These are phyloP conservation scores for Penicillium capsulatum DNA, from an alignment of 2,329 filamentous ascomycete species.

Conservation along the genomic window DNA sequence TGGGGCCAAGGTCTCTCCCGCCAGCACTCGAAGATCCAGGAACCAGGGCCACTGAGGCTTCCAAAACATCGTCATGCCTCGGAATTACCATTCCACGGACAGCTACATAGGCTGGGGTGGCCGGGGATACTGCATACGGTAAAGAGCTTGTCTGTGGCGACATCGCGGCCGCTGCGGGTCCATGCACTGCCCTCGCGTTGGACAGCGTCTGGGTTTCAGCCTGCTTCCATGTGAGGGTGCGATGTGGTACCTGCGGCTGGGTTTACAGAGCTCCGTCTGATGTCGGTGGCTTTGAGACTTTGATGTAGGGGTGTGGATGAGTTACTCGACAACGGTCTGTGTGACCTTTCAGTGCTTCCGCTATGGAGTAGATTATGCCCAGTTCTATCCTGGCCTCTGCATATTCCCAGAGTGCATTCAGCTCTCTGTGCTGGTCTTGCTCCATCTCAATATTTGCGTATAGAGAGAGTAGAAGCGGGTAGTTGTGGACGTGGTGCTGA, in stretches of 20 bases:
- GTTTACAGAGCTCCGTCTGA: conserved; percentile 7
- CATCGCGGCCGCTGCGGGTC: not conserved
- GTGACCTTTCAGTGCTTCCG: too few relatives aligned
- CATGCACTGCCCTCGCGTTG: conserved; percentile 5
- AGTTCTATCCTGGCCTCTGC: too few relatives aligned
- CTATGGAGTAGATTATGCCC: too few relatives aligned
- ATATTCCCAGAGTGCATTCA: too few relatives aligned
- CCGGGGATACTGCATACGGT: conserved; percentile 4
- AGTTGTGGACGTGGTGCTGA: too few relatives aligned
- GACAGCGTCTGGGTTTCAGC: conserved; percentile 1
- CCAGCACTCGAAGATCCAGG: conserved; percentile 5
- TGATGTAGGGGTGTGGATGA: not conserved
- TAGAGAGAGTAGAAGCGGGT: too few relatives aligned
- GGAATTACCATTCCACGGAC: conserved; percentile 8
- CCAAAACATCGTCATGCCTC: too few relatives aligned
- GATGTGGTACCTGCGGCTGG: not conserved
- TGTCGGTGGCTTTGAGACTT: conserved; percentile 1
- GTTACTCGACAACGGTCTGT: too few relatives aligned
- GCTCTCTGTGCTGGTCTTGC: too few relatives aligned
- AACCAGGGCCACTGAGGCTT: conserved; percentile 2
- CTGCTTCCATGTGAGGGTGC: not conserved
- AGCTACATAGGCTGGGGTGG: conserved; percentile 6
- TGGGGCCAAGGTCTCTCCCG: not conserved
- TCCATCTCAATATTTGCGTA: too few relatives aligned
- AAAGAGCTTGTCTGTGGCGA: conserved; percentile 4